Base-by-base conservation (phyloP, 352 stramenopile species). In the Saprolegnia parasitica region DNA sequence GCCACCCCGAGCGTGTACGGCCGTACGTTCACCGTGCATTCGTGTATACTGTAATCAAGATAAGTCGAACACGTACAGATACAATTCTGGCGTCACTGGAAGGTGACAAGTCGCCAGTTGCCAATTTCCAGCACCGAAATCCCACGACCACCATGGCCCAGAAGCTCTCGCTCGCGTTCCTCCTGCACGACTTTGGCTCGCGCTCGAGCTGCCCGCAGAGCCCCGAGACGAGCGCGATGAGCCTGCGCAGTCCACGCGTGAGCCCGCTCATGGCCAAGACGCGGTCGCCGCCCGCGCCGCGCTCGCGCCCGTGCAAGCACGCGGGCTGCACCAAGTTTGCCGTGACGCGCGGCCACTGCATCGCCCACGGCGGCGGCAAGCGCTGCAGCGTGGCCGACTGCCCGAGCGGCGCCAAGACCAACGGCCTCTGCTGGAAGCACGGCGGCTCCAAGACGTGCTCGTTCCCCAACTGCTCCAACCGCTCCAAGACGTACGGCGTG, bases 361-460 rank as follows among this genome's bases (percentile, higher is more conserved):
- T 89, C 65, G 80, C 81, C 56, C 85, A 93, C 70, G 85, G 85
- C 32, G 85, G 85, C 20, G 85, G 85, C 24, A 91, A 89, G 71
- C 76, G 77, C 50, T 91, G 85, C 61, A 73, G 83, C 9, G 76
- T 91, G 23, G 75, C 71, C 0, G 78, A 78, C 42, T 93, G 83
- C 73, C 81, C 81, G 29, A 89, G 78, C 70, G 89, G 81, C 73
- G 83, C 83, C 71, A 91, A 93, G 77, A 83, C 88, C 76, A 78
- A 83, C 56, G 81, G 81, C 13, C 75, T 88, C 23, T 91, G 85
- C 60, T 91, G 83, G 85, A 89, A 89, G 50, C 85, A 91, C 70
- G 81, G 83, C 87, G 84, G 84, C 9, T 91, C 81, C 18, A 89
- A 76, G 16, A 83, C 89, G 64, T 93, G 84, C 72, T 88, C 78